A percentile compares a stretch with the other conserved stretches of the same genome.
Evolutionary conservation across 495 filamentous ascomycete genomes (phyloP).

Genomic region (Lepidopterella palustris): DNA sequence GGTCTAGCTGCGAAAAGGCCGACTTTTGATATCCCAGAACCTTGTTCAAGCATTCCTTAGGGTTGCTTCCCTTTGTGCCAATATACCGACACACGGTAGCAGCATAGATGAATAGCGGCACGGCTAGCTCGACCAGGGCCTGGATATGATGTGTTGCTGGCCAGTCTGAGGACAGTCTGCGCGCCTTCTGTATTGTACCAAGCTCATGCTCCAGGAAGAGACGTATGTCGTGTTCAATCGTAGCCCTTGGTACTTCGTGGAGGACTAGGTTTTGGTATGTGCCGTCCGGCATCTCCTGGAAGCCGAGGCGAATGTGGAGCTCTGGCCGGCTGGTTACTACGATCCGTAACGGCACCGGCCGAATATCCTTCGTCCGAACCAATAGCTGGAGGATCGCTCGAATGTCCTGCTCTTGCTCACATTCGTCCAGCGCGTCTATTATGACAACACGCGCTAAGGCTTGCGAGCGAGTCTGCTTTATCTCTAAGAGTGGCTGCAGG

Average conservation of each 20-base stretch:
- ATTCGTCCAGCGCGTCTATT: constrained; percentile 35
- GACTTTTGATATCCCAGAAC: constrained; percentile 14
- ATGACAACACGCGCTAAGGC: constrained; percentile 9
- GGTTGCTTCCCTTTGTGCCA: constrained; percentile 1
- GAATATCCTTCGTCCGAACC: constrained; percentile 15
- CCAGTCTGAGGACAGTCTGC: constrained; percentile 30
- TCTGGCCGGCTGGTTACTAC: constrained; percentile 37
- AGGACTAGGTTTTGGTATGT: constrained; percentile 26
- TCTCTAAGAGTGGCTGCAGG: constrained; percentile 7
- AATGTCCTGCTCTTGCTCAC: constrained; percentile 25
- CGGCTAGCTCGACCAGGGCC: constrained; percentile 34
- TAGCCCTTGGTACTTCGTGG: constrained; percentile 27
- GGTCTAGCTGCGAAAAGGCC: constrained; percentile 11
- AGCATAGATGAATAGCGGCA: constrained; percentile 29
- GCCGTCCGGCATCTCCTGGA: constrained; percentile 11
- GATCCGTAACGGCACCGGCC: constrained; percentile 20
- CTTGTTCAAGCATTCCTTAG: constrained; percentile 51
- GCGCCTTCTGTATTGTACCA: background rate
- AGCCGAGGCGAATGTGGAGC: constrained; percentile 26
- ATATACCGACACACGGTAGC: constrained; percentile 18
- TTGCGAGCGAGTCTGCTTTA: background rate
- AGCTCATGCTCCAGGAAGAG: constrained; percentile 28
- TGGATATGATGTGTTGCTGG: constrained; percentile 33
- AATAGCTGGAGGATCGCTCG: constrained; percentile 28
- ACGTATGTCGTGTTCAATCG: constrained; percentile 34